phyloP scores from a whole-genome alignment of 148 eudicot species.

The Rhododendron kiyosumense region DNA sequence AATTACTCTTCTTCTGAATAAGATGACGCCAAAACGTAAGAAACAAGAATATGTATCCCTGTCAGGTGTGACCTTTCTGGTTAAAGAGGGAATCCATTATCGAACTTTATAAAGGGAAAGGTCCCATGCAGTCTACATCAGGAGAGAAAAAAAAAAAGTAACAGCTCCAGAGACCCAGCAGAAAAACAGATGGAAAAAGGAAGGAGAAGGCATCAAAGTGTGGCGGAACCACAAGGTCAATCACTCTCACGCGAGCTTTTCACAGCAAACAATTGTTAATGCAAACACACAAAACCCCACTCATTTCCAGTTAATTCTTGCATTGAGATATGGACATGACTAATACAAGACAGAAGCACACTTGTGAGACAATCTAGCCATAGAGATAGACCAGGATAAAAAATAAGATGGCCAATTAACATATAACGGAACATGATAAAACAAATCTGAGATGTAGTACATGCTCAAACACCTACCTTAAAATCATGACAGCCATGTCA shows the following conservation, averaged over 20 bases:
- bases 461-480: constrained; percentile 44
- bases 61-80: not conserved
- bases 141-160: not conserved
- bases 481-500: constrained; percentile 86
- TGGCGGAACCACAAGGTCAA: not conserved
- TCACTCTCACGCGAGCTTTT: not conserved
- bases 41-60: not conserved
- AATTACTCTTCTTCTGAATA: not conserved
- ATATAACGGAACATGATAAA: not conserved
- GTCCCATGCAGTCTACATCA: not conserved
- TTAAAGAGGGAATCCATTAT: not conserved
- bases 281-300: not conserved
- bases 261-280: too few species aligned
- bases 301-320: not conserved
- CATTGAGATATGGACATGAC: not conserved
- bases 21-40: not conserved
- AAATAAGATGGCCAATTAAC: not conserved
- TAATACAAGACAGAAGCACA: not conserved
- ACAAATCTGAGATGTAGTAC: not conserved
- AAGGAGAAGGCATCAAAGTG: not conserved
- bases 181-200: not conserved
- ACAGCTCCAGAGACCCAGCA: not conserved
- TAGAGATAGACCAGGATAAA: not conserved
- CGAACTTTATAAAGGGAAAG: not conserved
- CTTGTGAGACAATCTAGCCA: not conserved